Conservation (phyloP, 805 yeast species). For the Metschnikowia aberdeeniae region DNA sequence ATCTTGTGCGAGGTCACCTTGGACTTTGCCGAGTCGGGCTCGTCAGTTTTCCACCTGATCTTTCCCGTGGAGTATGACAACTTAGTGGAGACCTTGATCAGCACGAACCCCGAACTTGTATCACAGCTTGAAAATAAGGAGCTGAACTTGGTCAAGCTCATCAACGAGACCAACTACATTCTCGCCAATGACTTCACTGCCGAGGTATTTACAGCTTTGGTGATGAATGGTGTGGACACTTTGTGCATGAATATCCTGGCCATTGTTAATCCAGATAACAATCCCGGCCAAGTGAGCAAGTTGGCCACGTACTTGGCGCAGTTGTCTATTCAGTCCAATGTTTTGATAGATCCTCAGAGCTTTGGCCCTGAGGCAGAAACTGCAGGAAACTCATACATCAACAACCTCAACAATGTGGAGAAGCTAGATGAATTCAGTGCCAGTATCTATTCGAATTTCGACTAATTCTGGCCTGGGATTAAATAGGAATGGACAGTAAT, state of each 20-base stretch:
- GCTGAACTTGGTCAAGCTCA: slow-evolving; percentile 34
- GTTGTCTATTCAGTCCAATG: slow-evolving; percentile 60
- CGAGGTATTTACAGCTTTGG: slow-evolving; percentile 30
- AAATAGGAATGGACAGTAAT: neutral
- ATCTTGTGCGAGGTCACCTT: slow-evolving; percentile 25
- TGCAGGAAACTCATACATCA: slow-evolving; percentile 40
- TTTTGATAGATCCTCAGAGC: slow-evolving; percentile 44
- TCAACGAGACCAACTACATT: slow-evolving; percentile 45
- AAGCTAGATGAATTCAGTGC: slow-evolving; percentile 88
- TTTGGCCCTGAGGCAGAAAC: slow-evolving; percentile 19
- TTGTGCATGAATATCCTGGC: slow-evolving; percentile 31
- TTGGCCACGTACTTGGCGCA: slow-evolving; percentile 71
- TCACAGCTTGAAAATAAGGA: slow-evolving; percentile 34
- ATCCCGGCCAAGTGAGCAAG: slow-evolving; percentile 17
- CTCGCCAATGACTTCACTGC: slow-evolving; percentile 30
- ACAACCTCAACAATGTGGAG: slow-evolving; percentile 37
- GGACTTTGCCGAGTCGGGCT: slow-evolving; percentile 15
- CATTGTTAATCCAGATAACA: slow-evolving; percentile 21
- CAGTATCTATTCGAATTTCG: slow-evolving; percentile 79
- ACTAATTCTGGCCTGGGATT: slow-evolving; percentile 8
- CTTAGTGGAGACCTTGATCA: slow-evolving; percentile 45
- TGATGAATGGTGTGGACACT: slow-evolving; percentile 32
- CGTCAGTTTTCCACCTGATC: slow-evolving; percentile 22
- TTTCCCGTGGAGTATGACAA: slow-evolving; percentile 38
- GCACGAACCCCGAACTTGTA: slow-evolving; percentile 42